Evolutionary conservation across 2,329 filamentous ascomycete genomes (phyloP), one percentile per base, ranked within the genome.

Genomic region (Phyllosticta ampelicida): DNA sequence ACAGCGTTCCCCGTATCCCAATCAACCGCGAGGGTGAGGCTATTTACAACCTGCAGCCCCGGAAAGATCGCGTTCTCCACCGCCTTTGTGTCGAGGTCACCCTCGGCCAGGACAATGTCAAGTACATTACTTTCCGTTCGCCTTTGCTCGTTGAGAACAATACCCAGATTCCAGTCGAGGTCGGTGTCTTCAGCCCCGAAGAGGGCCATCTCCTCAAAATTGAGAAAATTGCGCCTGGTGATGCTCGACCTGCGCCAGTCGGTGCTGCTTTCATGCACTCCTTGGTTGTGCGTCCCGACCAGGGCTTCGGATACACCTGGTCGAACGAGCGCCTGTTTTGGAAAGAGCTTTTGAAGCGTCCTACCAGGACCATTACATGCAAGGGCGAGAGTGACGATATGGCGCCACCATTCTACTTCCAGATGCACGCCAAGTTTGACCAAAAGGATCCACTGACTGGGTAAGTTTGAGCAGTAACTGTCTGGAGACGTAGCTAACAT

Each of bases 241-340:
- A 96, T 69, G 86, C 86, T 55, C 83, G 90, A 18, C 92, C 94
- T 9, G 89, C 90, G 10, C 94, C 94, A 0, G 90, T 99, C 6
- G 95, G 94, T 13, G 90, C 92, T 1, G 90, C 88, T 0, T 97
- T 86, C 68, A 82, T 95, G 74, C 95, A 97, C 74, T 90, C 86
- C 0, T 77, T 96, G 8, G 81, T 99, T 9, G 78, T 99, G 50
- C 84, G 94, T 30, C 94, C 94, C 1, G 94, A 97, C 69, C 90
- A 94, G 66, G 94, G 94, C 3, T 99, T 99, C 67, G 94, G 94
- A 1, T 99, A 96, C 69, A 84, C 88, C 60, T 99, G 94, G 94
- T 96, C 90, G 3, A 86, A 84, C 53, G 90, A 97, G 68, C 83
- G 85, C 48, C 74, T 99, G 9, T 94, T 90, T 80, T 99, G 94